Evolutionary conservation across 148 eudicot species (phyloP).

Genomic region (Rhododendron ferrugineum): DNA sequence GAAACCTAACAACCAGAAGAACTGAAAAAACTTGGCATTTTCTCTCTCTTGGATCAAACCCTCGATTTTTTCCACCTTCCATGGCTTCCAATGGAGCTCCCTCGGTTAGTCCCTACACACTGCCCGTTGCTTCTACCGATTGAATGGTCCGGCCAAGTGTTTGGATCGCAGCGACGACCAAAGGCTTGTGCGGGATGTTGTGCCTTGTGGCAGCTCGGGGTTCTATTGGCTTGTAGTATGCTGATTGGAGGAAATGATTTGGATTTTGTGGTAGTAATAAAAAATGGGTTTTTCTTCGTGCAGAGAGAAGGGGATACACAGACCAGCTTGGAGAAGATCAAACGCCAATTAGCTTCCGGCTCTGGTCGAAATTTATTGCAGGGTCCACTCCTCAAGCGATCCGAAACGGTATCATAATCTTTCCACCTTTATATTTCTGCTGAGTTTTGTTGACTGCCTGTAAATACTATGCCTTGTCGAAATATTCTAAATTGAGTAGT

Average conservation of each 20-base stretch:
- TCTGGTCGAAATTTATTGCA: constrained; percentile 82
- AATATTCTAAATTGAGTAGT: neutral
- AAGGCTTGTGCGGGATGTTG: neutral
- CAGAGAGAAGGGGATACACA: constrained; percentile 63
- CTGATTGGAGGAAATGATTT: neutral
- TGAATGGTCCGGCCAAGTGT: neutral
- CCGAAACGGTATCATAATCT: constrained; percentile 62
- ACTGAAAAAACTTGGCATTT: neutral
- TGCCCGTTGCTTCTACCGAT: neutral
- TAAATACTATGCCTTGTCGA: neutral
- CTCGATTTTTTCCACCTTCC: neutral
- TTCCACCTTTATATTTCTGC: neutral
- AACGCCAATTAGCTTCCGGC: constrained; percentile 76
- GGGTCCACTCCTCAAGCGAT: constrained; percentile 95
- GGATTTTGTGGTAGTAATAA: constrained; percentile 4
- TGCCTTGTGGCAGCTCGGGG: neutral
- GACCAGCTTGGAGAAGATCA: constrained; percentile 79
- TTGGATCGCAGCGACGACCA: neutral
- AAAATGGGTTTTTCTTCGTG: constrained; percentile 4
- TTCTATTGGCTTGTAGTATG: neutral
- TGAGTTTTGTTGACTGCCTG: neutral
- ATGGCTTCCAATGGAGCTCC: constrained; percentile 63
- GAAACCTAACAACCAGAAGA: constrained; percentile 11
- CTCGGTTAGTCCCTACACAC: constrained; percentile 22
- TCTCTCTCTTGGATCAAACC: neutral